These are phyloP conservation scores for Hanseniaspora sp. DNA, from an alignment of 1,139 yeast species.

Conservation along the genomic window DNA sequence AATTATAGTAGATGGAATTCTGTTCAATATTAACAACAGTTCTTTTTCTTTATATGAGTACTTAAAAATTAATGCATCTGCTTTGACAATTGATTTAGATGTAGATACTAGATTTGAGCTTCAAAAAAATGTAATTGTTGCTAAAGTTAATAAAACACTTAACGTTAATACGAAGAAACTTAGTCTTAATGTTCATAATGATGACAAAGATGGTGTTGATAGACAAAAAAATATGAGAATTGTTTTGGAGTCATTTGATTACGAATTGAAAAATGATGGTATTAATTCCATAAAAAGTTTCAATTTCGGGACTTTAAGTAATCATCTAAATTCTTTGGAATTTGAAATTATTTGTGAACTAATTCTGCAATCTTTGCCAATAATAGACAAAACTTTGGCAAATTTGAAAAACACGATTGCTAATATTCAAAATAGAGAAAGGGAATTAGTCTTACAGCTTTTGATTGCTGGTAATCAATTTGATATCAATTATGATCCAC, in stretches of 20 bases:
- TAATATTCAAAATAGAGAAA: slow-evolving; percentile 18
- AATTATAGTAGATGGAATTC: not conserved
- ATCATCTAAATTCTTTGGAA: not conserved
- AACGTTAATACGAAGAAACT: slow-evolving; percentile 1
- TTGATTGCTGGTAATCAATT: slow-evolving; percentile 52
- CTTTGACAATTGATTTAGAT: not conserved
- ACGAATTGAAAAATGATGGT: slow-evolving; percentile 7
- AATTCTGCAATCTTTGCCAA: slow-evolving; percentile 9
- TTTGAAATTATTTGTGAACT: slow-evolving; percentile 1
- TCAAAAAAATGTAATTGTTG: slow-evolving; percentile 2
- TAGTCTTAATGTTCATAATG: slow-evolving; percentile 1
- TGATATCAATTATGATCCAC: slow-evolving; percentile 69
- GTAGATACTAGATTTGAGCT: slow-evolving; percentile 1
- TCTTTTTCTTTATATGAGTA: not conserved
- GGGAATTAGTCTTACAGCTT: slow-evolving; percentile 32
- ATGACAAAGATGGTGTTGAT: not conserved
- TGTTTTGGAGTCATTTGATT: slow-evolving; percentile 9
- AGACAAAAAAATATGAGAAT: slow-evolving; percentile 6
- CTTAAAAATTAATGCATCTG: not conserved
- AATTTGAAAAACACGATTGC: not conserved
- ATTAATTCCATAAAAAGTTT: slow-evolving; percentile 11
- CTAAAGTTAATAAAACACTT: not conserved
- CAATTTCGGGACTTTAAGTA: slow-evolving; percentile 13
- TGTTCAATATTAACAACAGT: not conserved
- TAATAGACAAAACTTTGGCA: slow-evolving; percentile 3